Evolutionary conservation across 306 rosid genomes (phyloP).

Genomic region (Arachis stenosperma): DNA sequence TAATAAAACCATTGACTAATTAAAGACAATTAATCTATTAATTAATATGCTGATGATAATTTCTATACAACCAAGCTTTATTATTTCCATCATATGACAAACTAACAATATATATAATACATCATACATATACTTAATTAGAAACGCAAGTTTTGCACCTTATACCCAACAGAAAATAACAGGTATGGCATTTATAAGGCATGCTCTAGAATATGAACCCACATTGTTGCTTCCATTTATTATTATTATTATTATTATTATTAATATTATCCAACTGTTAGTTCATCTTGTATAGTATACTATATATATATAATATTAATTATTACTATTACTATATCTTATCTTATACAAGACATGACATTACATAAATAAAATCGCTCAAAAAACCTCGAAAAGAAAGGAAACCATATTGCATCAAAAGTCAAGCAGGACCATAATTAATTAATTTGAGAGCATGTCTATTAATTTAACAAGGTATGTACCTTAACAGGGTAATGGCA

Average conservation of each 20-base stretch:
- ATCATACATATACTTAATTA: background rate
- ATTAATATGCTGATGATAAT: too few species aligned
- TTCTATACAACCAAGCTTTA: too few species aligned
- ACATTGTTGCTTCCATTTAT: background rate
- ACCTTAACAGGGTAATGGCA: slow-evolving; percentile 99
- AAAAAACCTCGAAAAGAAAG: background rate
- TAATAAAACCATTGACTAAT: too few species aligned
- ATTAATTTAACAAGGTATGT: background rate
- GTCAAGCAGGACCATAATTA: background rate
- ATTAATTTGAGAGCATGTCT: too few species aligned
- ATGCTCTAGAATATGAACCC: slow-evolving; percentile 3
- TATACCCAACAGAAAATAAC: slow-evolving; percentile 2
- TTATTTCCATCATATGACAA: too few species aligned
- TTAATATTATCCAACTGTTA: too few species aligned
- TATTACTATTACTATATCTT: too few species aligned
- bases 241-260: background rate
- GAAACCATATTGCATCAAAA: background rate
- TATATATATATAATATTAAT: too few species aligned
- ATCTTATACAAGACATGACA: background rate
- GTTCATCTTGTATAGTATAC: too few species aligned
- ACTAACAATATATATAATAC: too few species aligned
- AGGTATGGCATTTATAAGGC: slow-evolving; percentile 37
- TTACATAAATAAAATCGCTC: background rate
- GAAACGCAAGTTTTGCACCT: slow-evolving; percentile 7
- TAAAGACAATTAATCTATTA: too few species aligned